Conservation (phyloP, 2,329 filamentous ascomycete genomes). For the Didymellaceae sp. region DNA sequence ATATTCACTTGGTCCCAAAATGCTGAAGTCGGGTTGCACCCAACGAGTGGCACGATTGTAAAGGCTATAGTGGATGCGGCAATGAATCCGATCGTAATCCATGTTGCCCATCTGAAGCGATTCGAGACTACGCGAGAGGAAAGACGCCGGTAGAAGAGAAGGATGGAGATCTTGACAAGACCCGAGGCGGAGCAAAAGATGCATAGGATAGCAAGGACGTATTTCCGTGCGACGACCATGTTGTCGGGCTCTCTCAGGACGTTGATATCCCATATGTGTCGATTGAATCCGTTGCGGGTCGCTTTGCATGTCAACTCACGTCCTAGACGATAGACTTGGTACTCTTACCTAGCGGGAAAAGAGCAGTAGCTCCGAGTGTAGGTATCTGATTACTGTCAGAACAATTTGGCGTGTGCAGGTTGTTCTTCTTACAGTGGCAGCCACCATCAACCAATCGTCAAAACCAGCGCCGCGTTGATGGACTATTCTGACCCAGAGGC, state of each 20-base stretch:
- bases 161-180: slow-evolving; percentile 44
- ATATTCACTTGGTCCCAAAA: slow-evolving; percentile 40
- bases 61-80: slow-evolving; percentile 34
- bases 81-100: slow-evolving; percentile 39
- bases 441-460: slow-evolving; percentile 43
- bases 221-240: slow-evolving; percentile 32
- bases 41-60: slow-evolving; percentile 36
- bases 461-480: slow-evolving; percentile 34
- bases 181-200: slow-evolving; percentile 38
- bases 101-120: slow-evolving; percentile 32
- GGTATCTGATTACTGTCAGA: slow-evolving; percentile 17
- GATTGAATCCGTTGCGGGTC: slow-evolving; percentile 27
- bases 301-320: no score
- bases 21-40: slow-evolving; percentile 39
- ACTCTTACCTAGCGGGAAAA: slow-evolving; percentile 30
- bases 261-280: slow-evolving; percentile 39
- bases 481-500: slow-evolving; percentile 38
- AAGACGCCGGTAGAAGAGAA: slow-evolving; percentile 41
- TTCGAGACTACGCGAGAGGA: slow-evolving; percentile 35
- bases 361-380: slow-evolving; percentile 26
- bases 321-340: neutral
- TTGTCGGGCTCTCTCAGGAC: slow-evolving; percentile 10
- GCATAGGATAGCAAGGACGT: slow-evolving; percentile 34
- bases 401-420: no score
- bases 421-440: slow-evolving; percentile 28